Conservation (phyloP, 1,139 yeast species). For the Spencermartinsiella ligniputridi region DNA sequence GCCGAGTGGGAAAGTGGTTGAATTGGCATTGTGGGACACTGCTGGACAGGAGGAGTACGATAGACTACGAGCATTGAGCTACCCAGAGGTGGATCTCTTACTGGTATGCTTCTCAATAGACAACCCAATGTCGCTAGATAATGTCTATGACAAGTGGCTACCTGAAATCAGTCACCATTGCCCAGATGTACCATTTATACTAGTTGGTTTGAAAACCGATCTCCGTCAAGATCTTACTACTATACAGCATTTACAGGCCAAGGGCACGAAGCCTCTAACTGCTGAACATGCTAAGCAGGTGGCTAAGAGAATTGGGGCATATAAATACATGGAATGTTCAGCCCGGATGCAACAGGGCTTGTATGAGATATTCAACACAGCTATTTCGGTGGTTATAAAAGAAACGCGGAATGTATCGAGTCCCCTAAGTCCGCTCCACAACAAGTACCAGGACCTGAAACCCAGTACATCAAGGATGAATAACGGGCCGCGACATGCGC, state of each 20-base stretch:
- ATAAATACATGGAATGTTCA: constrained; percentile 74
- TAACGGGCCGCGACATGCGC: not conserved
- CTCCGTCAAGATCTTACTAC: constrained; percentile 39
- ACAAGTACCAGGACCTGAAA: not conserved
- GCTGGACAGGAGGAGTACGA: constrained; percentile 95
- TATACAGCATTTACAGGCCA: constrained; percentile 22
- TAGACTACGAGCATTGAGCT: constrained; percentile 73
- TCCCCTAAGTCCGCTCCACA: not conserved
- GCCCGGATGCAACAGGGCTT: constrained; percentile 68
- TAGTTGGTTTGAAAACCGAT: constrained; percentile 81
- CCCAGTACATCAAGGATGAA: not conserved
- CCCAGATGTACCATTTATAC: constrained; percentile 67
- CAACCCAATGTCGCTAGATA: constrained; percentile 57
- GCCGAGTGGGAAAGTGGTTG: constrained; percentile 55
- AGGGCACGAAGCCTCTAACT: constrained; percentile 43
- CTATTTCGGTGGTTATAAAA: constrained; percentile 24
- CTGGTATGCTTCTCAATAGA: constrained; percentile 74
- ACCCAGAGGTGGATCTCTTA: constrained; percentile 75
- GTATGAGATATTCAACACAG: constrained; percentile 55
- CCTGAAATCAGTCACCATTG: constrained; percentile 85
- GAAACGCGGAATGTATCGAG: constrained; percentile 8
- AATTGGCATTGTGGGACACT: constrained; percentile 84
- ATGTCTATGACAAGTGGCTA: constrained; percentile 77
- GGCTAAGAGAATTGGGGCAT: constrained; percentile 66
- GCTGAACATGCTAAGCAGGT: constrained; percentile 42